Percentiles rank a stretch among this genome's conserved stretches.
These are phyloP conservation scores for Talaromyces proteolyticus DNA, from an alignment of 495 filamentous ascomycete genomes.

Conservation along the genomic window DNA sequence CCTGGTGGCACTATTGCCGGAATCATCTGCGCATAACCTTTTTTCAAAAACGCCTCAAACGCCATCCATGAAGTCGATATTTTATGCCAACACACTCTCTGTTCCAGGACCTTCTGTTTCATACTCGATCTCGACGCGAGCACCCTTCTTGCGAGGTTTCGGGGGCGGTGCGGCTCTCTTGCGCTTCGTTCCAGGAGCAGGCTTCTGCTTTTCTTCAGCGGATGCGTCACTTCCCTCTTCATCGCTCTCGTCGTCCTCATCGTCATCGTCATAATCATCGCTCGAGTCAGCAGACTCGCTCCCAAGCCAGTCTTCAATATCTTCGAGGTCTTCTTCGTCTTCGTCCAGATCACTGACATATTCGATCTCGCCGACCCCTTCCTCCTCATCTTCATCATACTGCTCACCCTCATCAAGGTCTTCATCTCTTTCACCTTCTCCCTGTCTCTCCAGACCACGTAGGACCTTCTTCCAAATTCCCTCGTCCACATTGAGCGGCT, in stretches of 20 bases:
- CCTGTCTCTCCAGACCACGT: conserved; percentile 77
- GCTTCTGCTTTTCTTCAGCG: conserved; percentile 35
- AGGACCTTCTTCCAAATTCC: conserved; percentile 97
- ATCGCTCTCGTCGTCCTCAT: conserved; percentile 41
- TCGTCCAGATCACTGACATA: conserved; percentile 75
- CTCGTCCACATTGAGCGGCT: conserved; percentile 90
- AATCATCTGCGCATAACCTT: neutral
- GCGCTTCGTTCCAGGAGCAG: conserved; percentile 56
- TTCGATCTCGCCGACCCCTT: conserved; percentile 74
- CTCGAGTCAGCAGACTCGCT: conserved; percentile 51
- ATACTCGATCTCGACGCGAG: conserved; percentile 65
- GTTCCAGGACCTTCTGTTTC: conserved; percentile 53
- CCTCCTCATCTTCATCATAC: conserved; percentile 58
- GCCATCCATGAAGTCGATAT: conserved; percentile 20
- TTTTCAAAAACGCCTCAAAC: conserved; percentile 16
- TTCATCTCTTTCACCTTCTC: conserved; percentile 78
- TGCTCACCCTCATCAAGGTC: conserved; percentile 87
- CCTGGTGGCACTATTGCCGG: conserved; percentile 5
- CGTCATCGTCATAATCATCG: conserved; percentile 45
- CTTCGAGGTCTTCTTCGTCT: conserved; percentile 56
- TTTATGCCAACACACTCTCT: conserved; percentile 39
- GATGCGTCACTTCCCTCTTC: conserved; percentile 40
- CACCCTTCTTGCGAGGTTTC: conserved; percentile 63
- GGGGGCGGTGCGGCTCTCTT: conserved; percentile 55
- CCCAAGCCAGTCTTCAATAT: conserved; percentile 72